These are phyloP conservation scores for Komagataella kurtzmanii DNA, from an alignment of 805 yeast species.

Conservation along the genomic window DNA sequence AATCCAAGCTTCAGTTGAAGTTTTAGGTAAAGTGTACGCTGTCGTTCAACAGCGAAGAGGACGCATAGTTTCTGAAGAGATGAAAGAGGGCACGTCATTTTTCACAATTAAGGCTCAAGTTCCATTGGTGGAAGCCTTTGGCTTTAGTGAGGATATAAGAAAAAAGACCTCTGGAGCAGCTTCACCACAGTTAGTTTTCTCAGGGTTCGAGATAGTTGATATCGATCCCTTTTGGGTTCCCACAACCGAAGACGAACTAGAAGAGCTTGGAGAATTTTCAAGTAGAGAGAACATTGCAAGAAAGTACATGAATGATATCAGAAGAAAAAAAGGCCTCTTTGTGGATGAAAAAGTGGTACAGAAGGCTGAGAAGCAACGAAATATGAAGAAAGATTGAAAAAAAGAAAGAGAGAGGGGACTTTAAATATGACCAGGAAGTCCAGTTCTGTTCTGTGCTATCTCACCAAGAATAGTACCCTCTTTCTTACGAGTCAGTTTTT, in stretches of 20 bases:
- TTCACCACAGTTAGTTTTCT: conserved; percentile 84
- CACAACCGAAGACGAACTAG: conserved; percentile 90
- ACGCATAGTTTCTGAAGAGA: conserved; percentile 73
- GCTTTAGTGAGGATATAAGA: conserved; percentile 89
- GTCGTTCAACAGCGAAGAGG: conserved; percentile 89
- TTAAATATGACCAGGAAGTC: not conserved
- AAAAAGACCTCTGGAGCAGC: conserved; percentile 95
- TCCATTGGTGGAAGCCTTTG: conserved; percentile 94
- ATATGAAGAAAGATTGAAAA: conserved; percentile 51
- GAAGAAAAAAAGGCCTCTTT: conserved; percentile 80
- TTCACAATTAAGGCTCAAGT: conserved; percentile 74
- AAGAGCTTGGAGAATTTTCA: conserved; percentile 83
- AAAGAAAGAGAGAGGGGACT: not conserved
- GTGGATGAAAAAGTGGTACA: conserved; percentile 84
- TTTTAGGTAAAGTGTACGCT: conserved; percentile 87
- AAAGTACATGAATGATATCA: conserved; percentile 66
- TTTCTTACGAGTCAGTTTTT: not conserved
- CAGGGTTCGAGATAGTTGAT: conserved; percentile 78
- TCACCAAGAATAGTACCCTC: not conserved
- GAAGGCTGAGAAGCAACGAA: conserved; percentile 91
- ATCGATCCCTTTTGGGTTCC: conserved; percentile 99
- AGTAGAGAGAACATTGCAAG: conserved; percentile 89
- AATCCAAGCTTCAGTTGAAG: conserved; percentile 90
- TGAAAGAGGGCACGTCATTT: conserved; percentile 97
- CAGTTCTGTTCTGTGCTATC: not conserved